Evolutionary conservation across 1,284 basidiomycete species (phyloP), one percentile per base, ranked within the genome.

Genomic region (Ustilago trichophora): DNA sequence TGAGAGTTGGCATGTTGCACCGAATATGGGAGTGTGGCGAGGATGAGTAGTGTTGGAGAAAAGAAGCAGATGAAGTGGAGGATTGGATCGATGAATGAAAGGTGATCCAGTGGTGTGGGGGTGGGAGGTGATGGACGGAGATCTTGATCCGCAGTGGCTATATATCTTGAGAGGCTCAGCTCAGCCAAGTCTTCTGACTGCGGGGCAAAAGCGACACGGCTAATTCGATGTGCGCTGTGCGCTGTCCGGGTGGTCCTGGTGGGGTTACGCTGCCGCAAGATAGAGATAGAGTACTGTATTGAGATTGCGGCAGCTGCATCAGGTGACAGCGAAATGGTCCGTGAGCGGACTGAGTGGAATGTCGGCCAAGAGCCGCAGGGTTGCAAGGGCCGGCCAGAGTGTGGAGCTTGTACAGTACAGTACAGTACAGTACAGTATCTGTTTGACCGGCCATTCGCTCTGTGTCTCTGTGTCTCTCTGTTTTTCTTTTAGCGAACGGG

Each of bases 1-100:
- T 72, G 45, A 82, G 43, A 34, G 53, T 74, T 6, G 73, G 68
- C 68, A 71, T 71, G 29, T 13, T 63, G 56, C 15, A 7, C 16
- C 10, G 19, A 19, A 4, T 34, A 27, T 22, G 44, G 18, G 38
- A 27, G 25, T 25, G n/a, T 49, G 29, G 25, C 21, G 4, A 19
- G 12, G 15, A 10, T 22, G 21, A 22, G 13, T 25, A 35, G 15
- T 19, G 34, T 8, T 13, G 27, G 8, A 29, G 27, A 13, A 13
- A 13, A 29, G 27, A 29, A 36, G n/a, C n/a, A 36, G 34, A 29
- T 21, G 11, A 31, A 51, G 9, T 34, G 18, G 31, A 6, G 18
- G 11, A n/a, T 21, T 29, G 18, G 25, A 32, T 43, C 12, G 18
- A 31, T 27, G 26, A 8, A 15, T 21, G 33, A 31, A 42, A 6